Evolutionary conservation across 306 rosid genomes (phyloP), one percentile per base, ranked within the genome.

Genomic region (Erythrophleum fordii): DNA sequence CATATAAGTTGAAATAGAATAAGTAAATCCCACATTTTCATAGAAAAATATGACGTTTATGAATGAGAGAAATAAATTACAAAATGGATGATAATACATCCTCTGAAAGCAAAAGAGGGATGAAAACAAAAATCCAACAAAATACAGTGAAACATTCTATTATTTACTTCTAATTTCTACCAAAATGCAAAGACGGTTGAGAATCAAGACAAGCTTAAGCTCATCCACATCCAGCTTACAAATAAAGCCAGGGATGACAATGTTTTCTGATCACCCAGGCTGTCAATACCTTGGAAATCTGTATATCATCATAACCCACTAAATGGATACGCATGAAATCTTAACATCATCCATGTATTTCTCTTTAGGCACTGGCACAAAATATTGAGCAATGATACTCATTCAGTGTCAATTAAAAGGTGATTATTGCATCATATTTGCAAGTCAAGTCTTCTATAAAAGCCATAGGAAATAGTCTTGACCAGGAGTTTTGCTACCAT

Each of bases 21-120:
- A 55, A 37, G 62, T 51, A 73, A 69, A 60, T 72, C 66, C 56
- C 26, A 65, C 25, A 41, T 80, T 59, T 76, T 46, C 23, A 48
- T 41, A 16, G 65, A 34, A 20, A 60, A 49, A 58, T 11, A 20
- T 25, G 16, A 18, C 9, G 37, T 61, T 34, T 72, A 5, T 34
- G 13, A 35, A 46, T 72, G 45, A 23, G 58, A 22, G 23, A 25
- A 34, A 75, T 59, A 25, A 31, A 73, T 62, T 52, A 9, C 83
- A 55, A 23, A 45, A 83, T 55, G 53, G 62, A 34, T 52, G 26
- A 72, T 34, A 26, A 52, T 13, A 76, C 49, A 37, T 39, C 81
- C 44, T 37, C 73, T 29, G 55, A 75, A 74, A 56, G 77, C 48
- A 73, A 78, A 72, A 34, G 60, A 42, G 42, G 61, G 49, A 67